Evolutionary conservation across 2,329 filamentous ascomycete genomes (phyloP).

Genomic region (Verticillium nonalfalfae): DNA sequence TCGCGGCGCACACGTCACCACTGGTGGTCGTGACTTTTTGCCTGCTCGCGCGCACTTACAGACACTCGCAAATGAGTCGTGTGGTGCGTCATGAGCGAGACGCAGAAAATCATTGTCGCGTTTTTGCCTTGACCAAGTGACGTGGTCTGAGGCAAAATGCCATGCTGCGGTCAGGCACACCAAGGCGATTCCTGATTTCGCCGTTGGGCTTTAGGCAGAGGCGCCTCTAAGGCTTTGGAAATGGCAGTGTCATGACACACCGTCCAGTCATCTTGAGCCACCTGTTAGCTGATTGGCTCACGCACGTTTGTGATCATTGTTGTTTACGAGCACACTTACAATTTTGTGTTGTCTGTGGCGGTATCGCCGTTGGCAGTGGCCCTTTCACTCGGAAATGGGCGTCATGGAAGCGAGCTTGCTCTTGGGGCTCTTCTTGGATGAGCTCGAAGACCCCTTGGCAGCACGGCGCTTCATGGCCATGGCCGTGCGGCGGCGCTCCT

Average conservation of each 20-base stretch:
- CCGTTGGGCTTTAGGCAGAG: neutral
- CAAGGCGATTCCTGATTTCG: neutral
- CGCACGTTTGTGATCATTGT: neutral
- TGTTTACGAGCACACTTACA: neutral
- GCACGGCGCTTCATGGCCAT: slow-evolving; percentile 27
- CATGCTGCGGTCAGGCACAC: neutral
- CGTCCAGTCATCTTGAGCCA: neutral
- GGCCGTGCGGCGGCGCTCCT: slow-evolving; percentile 44
- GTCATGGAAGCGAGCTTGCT: slow-evolving; percentile 43
- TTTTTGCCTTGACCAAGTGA: neutral
- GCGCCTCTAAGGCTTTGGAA: neutral
- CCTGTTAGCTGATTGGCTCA: neutral
- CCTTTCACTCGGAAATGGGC: slow-evolving; percentile 33
- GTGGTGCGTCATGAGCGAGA: neutral
- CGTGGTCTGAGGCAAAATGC: neutral
- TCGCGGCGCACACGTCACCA: neutral
- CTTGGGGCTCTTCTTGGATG: slow-evolving; percentile 44
- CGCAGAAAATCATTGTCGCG: neutral
- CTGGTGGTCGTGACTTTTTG: neutral
- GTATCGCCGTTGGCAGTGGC: neutral
- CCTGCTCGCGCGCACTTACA: neutral
- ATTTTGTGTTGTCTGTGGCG: neutral
- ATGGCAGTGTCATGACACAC: neutral
- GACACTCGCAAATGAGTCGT: neutral
- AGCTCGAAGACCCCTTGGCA: slow-evolving; percentile 12